Conservation (phyloP, 2,329 filamentous ascomycete genomes). For the Aspergillus fructus region DNA sequence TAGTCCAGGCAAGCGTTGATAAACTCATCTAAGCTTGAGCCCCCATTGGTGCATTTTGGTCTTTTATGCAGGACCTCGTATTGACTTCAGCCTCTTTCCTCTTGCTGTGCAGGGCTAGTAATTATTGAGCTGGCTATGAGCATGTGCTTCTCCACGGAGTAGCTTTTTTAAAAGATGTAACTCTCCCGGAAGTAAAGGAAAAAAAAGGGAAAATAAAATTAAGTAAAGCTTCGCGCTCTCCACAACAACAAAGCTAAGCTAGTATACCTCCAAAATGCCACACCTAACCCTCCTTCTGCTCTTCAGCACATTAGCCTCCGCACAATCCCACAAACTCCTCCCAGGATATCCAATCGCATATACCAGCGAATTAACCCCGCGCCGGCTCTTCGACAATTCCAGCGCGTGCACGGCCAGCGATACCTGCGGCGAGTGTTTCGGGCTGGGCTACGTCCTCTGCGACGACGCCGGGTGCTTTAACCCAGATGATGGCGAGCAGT, state of each 20-base stretch:
- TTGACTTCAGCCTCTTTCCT: not conserved
- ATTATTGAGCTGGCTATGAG: too few relatives aligned
- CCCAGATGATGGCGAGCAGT: slow-evolving; percentile 7
- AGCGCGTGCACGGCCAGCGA: not conserved
- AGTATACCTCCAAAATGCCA: not conserved
- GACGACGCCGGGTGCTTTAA: slow-evolving; percentile 12
- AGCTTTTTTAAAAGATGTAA: too few relatives aligned
- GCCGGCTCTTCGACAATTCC: not conserved
- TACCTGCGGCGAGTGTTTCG: slow-evolving; percentile 11
- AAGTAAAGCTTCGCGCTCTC: too few relatives aligned
- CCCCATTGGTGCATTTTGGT: not conserved
- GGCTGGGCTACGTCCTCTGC: slow-evolving; percentile 8
- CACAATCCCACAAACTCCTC: not conserved
- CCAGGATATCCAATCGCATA: not conserved
- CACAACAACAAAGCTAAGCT: too few relatives aligned
- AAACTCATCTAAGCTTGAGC: not conserved
- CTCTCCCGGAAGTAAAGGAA: too few relatives aligned
- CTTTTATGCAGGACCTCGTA: not conserved
- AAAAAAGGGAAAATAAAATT: too few relatives aligned
- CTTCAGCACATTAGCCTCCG: not conserved
- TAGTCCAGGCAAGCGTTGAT: not conserved
- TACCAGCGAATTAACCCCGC: not conserved
- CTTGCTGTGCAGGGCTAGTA: not conserved
- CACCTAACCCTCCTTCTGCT: not conserved
- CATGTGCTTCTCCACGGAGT: too few relatives aligned